Conservation (phyloP, 148 eudicot genomes). For the Nyssa sinensis region DNA sequence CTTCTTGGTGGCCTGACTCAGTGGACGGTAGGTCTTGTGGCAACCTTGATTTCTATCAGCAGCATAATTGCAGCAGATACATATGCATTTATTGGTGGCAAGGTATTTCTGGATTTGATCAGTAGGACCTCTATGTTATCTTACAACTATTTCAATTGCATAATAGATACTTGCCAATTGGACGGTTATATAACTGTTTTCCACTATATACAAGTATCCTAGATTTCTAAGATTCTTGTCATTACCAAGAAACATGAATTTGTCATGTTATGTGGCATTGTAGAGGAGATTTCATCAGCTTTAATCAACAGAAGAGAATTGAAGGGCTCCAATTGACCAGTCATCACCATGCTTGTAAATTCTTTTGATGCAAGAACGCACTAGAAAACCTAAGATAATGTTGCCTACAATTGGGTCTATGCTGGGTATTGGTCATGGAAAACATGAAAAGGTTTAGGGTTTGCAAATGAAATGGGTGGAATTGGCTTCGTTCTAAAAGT, state of each 20-base stretch:
- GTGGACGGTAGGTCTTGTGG: constrained; percentile 98
- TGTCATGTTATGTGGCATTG: not conserved
- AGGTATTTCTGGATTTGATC: constrained; percentile 40
- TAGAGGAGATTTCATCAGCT: constrained; percentile 3
- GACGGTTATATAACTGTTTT: not conserved
- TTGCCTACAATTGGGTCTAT: too few relatives aligned
- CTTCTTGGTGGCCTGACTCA: constrained; percentile 88
- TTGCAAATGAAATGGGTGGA: too few relatives aligned
- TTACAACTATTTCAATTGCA: constrained; percentile 3
- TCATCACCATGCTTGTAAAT: not conserved
- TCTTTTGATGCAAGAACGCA: too few relatives aligned
- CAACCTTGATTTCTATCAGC: constrained; percentile 74
- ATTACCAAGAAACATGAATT: not conserved
- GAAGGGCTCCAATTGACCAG: not conserved
- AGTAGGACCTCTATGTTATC: not conserved
- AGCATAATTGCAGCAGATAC: constrained; percentile 98
- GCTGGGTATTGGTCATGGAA: too few relatives aligned
- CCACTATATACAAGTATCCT: not conserved
- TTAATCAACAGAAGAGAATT: not conserved
- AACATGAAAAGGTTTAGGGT: too few relatives aligned
- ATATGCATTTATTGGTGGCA: constrained; percentile 89
- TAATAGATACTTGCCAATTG: not conserved
- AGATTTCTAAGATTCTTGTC: not conserved
- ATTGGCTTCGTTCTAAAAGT: too few relatives aligned
- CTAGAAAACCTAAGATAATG: too few relatives aligned